Evolutionary conservation across 176 grass and related monocot genomes (phyloP).

Genomic region (Poa annua): DNA sequence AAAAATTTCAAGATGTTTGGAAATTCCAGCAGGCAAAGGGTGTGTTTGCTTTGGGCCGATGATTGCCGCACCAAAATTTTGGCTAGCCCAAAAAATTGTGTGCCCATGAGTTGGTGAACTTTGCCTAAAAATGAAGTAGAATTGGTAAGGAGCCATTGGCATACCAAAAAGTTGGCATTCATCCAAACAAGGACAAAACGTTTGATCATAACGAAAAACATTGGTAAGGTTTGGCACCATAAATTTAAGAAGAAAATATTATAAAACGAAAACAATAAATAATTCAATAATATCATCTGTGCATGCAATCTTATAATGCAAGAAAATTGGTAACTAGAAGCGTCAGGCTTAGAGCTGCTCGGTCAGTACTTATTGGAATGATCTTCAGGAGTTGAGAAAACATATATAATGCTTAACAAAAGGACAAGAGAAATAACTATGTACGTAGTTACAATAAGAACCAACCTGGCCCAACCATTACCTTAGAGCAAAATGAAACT

Average conservation of each 20-base stretch:
- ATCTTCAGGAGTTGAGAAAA: conserved; percentile 14
- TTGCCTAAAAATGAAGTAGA: neutral
- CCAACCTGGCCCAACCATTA: neutral
- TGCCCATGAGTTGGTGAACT: neutral
- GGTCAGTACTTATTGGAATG: neutral
- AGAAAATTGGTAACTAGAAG: conserved; percentile 1
- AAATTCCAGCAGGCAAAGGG: neutral
- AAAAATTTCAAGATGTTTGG: neutral
- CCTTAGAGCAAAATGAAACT: neutral
- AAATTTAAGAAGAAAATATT: neutral
- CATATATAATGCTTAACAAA: neutral
- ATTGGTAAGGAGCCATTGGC: neutral
- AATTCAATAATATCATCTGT: neutral
- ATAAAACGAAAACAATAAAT: neutral
- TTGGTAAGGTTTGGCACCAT: neutral
- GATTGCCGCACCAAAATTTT: neutral
- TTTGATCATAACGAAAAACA: no score
- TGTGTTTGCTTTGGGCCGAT: neutral
- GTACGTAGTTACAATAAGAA: neutral
- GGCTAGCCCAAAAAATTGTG: neutral
- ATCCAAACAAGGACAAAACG: neutral
- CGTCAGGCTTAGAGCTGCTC: neutral
- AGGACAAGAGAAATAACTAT: no score
- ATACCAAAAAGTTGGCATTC: neutral
- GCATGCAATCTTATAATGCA: neutral